Evolutionary conservation across 2,329 filamentous ascomycete species (phyloP).

Genomic region (Coniochaeta sp.): DNA sequence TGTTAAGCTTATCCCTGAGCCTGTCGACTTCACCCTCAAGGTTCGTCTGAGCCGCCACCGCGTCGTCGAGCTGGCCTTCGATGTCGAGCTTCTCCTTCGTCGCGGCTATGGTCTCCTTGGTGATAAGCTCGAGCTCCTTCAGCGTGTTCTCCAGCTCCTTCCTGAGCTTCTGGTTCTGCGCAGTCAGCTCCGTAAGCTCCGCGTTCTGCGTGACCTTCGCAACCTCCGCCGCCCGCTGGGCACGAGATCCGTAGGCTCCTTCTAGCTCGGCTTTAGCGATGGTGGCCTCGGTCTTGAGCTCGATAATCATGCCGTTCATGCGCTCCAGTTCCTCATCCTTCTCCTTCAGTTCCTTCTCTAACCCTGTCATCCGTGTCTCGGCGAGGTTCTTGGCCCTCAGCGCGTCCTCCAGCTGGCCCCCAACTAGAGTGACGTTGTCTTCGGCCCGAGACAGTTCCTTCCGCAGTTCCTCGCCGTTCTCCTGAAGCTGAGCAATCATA

Average conservation of each 20-base stretch:
- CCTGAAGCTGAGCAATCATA: slow-evolving; percentile 31
- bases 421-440: slow-evolving; percentile 28
- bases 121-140: slow-evolving; percentile 46
- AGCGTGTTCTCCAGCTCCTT: slow-evolving; percentile 43
- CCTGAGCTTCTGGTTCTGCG: slow-evolving; percentile 42
- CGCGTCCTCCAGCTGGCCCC: slow-evolving; percentile 23
- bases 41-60: slow-evolving; percentile 23
- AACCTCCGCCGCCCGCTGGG: slow-evolving; percentile 51
- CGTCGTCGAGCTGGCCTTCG: slow-evolving; percentile 34
- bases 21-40: slow-evolving; percentile 31
- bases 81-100: slow-evolving; percentile 44
- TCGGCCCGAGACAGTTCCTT: slow-evolving; percentile 26
- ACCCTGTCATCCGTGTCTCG: slow-evolving; percentile 20
- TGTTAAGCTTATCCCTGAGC: slow-evolving; percentile 31
- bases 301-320: slow-evolving; percentile 44
- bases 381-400: slow-evolving; percentile 21
- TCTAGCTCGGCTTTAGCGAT: slow-evolving; percentile 56
- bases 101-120: slow-evolving; percentile 41
- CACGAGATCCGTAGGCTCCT: slow-evolving; percentile 52
- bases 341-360: slow-evolving; percentile 37
- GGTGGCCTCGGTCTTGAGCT: slow-evolving; percentile 56
- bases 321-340: slow-evolving; percentile 45
- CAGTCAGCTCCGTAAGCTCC: slow-evolving; percentile 38
- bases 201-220: slow-evolving; percentile 44
- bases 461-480: slow-evolving; percentile 11